phyloP scores from a whole-genome alignment of 495 filamentous ascomycete genomes.

The Talaromyces adpressus region DNA sequence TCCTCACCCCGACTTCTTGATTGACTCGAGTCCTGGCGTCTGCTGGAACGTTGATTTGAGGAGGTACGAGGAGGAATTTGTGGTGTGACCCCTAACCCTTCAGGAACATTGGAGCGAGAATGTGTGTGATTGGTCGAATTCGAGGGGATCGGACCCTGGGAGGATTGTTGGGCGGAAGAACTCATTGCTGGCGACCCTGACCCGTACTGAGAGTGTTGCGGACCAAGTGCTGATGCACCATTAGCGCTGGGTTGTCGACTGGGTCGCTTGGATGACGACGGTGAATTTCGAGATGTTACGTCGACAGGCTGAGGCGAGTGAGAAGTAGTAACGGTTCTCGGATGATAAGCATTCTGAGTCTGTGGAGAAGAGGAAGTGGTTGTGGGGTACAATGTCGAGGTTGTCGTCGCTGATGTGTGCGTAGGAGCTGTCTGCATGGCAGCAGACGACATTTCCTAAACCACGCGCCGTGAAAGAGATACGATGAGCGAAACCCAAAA shows the following conservation, averaged over 20 bases:
- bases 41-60: constrained; percentile 33
- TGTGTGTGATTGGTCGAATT: constrained; percentile 25
- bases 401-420: constrained; percentile 7
- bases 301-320: constrained; percentile 6
- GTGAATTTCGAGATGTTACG: constrained; percentile 4
- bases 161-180: constrained; percentile 28
- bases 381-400: constrained; percentile 1
- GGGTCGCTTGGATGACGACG: background rate
- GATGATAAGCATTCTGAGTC: constrained; percentile 6
- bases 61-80: constrained; percentile 39
- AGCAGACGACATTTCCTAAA: constrained; percentile 18
- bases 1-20: constrained; percentile 23
- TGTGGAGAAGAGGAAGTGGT: constrained; percentile 1
- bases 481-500: background rate
- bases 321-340: background rate
- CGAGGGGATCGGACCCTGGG: constrained; percentile 29
- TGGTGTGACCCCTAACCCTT: constrained; percentile 28
- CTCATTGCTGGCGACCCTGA: constrained; percentile 35
- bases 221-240: constrained; percentile 18
- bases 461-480: constrained; percentile 9
- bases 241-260: constrained; percentile 6
- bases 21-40: constrained; percentile 20
- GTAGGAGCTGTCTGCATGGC: constrained; percentile 11
- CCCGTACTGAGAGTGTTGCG: constrained; percentile 24
- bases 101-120: constrained; percentile 30